These are phyloP conservation scores for Coleophoma cylindrospora DNA, from an alignment of 2,329 filamentous ascomycete species.

Conservation along the genomic window DNA sequence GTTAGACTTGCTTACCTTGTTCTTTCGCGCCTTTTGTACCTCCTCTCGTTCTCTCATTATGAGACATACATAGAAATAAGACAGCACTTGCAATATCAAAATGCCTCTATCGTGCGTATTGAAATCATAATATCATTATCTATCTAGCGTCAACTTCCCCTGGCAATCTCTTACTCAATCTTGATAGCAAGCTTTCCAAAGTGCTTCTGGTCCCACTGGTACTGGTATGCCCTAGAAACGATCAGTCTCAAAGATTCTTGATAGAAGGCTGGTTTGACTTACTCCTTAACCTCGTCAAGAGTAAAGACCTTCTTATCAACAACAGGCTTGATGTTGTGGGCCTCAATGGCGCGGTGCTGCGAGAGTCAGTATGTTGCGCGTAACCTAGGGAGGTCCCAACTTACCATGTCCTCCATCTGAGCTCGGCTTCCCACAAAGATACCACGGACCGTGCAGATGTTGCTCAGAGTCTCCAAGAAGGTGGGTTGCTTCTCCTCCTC, in stretches of 20 bases:
- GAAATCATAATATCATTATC: too few relatives aligned
- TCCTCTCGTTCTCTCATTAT: too few relatives aligned
- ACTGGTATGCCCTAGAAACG: conserved; percentile 36
- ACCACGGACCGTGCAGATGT: conserved; percentile 37
- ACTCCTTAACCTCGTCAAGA: conserved; percentile 38
- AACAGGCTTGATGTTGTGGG: conserved; percentile 38
- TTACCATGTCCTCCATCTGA: conserved; percentile 45
- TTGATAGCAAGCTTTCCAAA: conserved; percentile 42
- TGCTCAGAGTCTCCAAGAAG: conserved; percentile 26
- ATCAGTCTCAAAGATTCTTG: too few relatives aligned
- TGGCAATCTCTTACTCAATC: conserved; percentile 13
- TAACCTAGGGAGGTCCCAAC: neutral
- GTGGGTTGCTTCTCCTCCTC: conserved; percentile 15
- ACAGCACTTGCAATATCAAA: too few relatives aligned
- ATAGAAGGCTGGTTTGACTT: conserved; percentile 6
- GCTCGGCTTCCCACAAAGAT: conserved; percentile 39
- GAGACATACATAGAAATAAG: too few relatives aligned
- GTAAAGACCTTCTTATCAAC: conserved; percentile 40
- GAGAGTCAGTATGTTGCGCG: neutral
- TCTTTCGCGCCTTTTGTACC: too few relatives aligned
- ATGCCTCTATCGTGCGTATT: too few relatives aligned
- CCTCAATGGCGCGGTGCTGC: conserved; percentile 40
- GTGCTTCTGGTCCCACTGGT: conserved; percentile 45
- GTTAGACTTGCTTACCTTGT: too few relatives aligned
- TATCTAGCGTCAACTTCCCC: too few relatives aligned